Base-by-base conservation (phyloP, 805 yeast species). In the Candida cerambycidarum region DNA sequence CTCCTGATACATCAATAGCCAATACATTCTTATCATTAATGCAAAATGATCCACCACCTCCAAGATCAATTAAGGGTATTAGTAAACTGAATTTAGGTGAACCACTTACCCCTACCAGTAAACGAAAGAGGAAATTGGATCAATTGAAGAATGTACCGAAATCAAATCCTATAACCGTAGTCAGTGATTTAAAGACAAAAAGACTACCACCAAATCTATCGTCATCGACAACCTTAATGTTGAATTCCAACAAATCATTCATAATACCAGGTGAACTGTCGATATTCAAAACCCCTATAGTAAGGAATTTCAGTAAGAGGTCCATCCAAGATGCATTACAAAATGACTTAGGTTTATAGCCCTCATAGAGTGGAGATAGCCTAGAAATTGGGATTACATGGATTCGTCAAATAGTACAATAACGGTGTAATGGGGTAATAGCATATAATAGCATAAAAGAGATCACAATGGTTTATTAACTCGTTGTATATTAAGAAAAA, bases 251-350 rank as follows among this genome's bases (percentile, higher is more conserved):
- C 42, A 69, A 69, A 28, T 62, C 69, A 4, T 59, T 56, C 41
- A 62, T 66, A 5, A 58, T 74, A 15, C 79, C 76, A 50, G 80
- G 80, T 0, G 62, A 62, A 16, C 62, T 65, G 3, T 65, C 75
- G 1, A 57, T 43, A 4, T 60, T 68, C 44, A 61, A 61, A 39
- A 59, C 53, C 29, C 69, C 71, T 5, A 44, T 65, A 7, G 49
- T 64, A 11, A 59, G 72, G 10, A 61, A 71, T 34, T 67, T 76
- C 21, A 75, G 78, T 45, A 76, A 68, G 49, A 63, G 68, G n/a
- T 73, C 78, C 1, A 53, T 76, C 14, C 55, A 67, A 43, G 80
- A 76, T 30, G 81, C 81, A 2, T 56, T 76, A 23, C 40, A 51
- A 34, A 58, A 41, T 30, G 55, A 55, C 41, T 41, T 47, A 28